Evolutionary conservation across 2,329 filamentous ascomycete genomes (phyloP), one percentile per base, ranked within the genome.

Genomic region (Penicillium sp.): DNA sequence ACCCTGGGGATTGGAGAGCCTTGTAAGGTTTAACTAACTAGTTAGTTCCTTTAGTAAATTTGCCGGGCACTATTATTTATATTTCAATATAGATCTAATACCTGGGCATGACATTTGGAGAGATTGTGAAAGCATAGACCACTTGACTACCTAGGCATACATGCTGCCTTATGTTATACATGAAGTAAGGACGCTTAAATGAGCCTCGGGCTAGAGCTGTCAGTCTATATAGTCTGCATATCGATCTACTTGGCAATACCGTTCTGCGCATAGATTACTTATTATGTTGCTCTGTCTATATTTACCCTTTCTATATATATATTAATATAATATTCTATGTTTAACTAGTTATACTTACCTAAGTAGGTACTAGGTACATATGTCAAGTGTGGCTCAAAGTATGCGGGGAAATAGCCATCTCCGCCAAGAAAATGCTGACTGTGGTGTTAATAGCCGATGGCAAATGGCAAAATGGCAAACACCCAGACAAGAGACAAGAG

Each of bases 401-500:
- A 33, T 35, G 53, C 53, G 53, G 53, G 46, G 46, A 56, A 50
- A 43, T 37, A 33, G 6, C 31, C 31, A 23, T n/a, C 17, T n/a
- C 43, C 33, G 53, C 46, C 53, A 56, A 56, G 53, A 25, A n/a
- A 23, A 33, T 43, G 50, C 29, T 45, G 50, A 47, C 50, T 53
- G 45, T 35, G 53, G 53, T 46, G n/a, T 47, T 50, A 27, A 43
- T 56, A 56, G 19, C 54, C 54, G 54, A 56, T 52, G 47, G 47
- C 31, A 55, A 50, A 50, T 41, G 42, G 17, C 21, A 37, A 29
- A 42, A 15, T 10, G 7, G 4, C 17, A 19, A 19, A 38, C 15
- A 6, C 12, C 29, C 10, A 29, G 8, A n/a, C 0, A 12, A 27
- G 13, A 42, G 21, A 25, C 13, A 42, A 12, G 13, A 33, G 12